phyloP scores from a whole-genome alignment of 2,329 filamentous ascomycete species.

The Nemania sp. region DNA sequence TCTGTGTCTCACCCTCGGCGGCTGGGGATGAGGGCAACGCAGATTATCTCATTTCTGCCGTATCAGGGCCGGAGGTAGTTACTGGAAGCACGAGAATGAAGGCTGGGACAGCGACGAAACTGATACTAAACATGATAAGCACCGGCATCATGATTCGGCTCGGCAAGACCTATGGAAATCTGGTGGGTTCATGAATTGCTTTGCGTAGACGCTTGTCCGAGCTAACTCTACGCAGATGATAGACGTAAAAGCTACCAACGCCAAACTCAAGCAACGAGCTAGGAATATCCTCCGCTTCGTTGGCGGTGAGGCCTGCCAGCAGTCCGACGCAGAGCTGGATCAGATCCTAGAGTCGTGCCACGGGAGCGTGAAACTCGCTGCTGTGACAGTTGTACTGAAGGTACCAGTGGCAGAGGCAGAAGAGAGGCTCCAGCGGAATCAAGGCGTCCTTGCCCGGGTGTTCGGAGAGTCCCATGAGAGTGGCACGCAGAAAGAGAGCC shows the following conservation, averaged over 20 bases:
- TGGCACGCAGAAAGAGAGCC: not conserved
- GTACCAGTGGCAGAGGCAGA: conserved; percentile 13
- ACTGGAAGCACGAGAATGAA: conserved; percentile 26
- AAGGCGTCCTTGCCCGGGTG: conserved; percentile 15
- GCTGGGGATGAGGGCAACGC: conserved; percentile 14
- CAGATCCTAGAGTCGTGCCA: conserved; percentile 5
- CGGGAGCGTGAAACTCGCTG: conserved; percentile 21
- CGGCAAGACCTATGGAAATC: conserved; percentile 22
- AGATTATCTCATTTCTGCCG: conserved; percentile 18
- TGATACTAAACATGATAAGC: conserved; percentile 22
- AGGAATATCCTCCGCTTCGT: conserved; percentile 18
- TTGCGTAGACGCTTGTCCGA: not conserved
- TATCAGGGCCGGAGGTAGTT: conserved; percentile 18
- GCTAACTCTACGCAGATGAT: conserved; percentile 20
- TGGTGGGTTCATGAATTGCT: not conserved
- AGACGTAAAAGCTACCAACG: conserved; percentile 23
- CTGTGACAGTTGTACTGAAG: conserved; percentile 9
- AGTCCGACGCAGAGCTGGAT: conserved; percentile 16
- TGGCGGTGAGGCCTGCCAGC: conserved; percentile 7
- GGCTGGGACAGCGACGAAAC: conserved; percentile 22
- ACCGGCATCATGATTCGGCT: conserved; percentile 24
- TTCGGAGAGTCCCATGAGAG: conserved; percentile 13
- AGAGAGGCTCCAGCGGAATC: conserved; percentile 8
- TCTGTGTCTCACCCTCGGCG: conserved; percentile 20
- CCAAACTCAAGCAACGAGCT: conserved; percentile 23